These are phyloP conservation scores for Bimuria novae-zelandiae DNA, from an alignment of 2,329 filamentous ascomycete species.

Conservation along the genomic window DNA sequence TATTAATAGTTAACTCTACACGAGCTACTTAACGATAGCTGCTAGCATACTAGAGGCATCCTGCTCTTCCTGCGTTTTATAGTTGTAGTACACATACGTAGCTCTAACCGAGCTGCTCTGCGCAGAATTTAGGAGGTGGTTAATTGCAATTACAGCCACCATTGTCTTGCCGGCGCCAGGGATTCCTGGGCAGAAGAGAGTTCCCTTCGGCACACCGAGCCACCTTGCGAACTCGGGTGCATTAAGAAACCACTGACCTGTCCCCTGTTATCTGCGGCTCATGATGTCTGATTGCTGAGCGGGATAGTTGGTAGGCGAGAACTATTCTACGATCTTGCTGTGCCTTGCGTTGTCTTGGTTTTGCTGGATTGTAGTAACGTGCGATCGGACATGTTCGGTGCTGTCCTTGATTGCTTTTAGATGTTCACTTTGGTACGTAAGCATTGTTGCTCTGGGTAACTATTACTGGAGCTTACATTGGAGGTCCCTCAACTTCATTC, in stretches of 20 bases:
- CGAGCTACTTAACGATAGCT: not conserved
- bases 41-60: not conserved
- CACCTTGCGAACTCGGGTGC: conserved; percentile 25
- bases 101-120: not conserved
- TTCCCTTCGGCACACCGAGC: conserved; percentile 20
- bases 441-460: too few species aligned
- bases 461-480: too few species aligned
- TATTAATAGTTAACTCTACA: not conserved
- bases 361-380: too few species aligned
- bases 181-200: conserved; percentile 23
- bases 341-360: conserved; percentile 1
- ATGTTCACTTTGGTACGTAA: too few species aligned
- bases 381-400: too few species aligned
- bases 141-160: not conserved
- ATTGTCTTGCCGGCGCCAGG: not conserved
- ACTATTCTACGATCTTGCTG: conserved; percentile 11
- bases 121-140: not conserved
- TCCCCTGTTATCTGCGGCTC: conserved; percentile 29
- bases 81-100: not conserved
- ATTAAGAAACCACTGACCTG: conserved; percentile 53
- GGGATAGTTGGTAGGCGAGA: conserved; percentile 16
- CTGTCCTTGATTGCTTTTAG: too few species aligned
- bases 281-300: conserved; percentile 14
- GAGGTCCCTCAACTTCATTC: too few species aligned
- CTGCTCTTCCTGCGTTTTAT: not conserved